A percentile compares a stretch with the other conserved stretches of the same genome.
Conservation (phyloP, 331 rosid genomes). For the Acacia concinna region DNA sequence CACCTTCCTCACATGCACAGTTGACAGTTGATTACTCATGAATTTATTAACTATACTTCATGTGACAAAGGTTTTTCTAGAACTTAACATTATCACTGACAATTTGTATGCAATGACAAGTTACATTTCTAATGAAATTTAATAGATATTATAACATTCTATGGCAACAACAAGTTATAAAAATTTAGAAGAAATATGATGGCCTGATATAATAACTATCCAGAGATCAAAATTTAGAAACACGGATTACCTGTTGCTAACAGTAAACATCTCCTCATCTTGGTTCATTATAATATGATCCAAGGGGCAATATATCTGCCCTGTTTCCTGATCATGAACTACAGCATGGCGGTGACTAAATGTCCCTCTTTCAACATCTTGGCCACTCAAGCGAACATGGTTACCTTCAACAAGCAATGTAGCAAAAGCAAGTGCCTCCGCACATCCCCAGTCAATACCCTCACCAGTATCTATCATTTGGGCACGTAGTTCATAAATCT, state of each 20-base stretch:
- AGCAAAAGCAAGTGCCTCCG: slow-evolving; percentile 93
- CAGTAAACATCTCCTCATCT: slow-evolving; percentile 92
- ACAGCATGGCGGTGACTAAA: slow-evolving; percentile 96
- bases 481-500: slow-evolving; percentile 76
- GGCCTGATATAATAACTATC: background rate
- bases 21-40: background rate
- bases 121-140: background rate
- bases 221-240: background rate
- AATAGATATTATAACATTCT: background rate
- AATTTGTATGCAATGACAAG: slow-evolving; percentile 5
- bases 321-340: slow-evolving; percentile 88
- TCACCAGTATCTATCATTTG: slow-evolving; percentile 95
- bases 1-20: background rate
- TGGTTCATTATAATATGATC: slow-evolving; percentile 85
- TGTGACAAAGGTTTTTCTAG: background rate
- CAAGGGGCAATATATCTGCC: slow-evolving; percentile 83
- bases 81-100: background rate
- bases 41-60: background rate
- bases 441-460: slow-evolving; percentile 97
- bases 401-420: slow-evolving; percentile 92
- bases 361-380: slow-evolving; percentile 98
- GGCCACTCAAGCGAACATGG: slow-evolving; percentile 95
- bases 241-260: slow-evolving; percentile 83
- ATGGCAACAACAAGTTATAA: background rate
- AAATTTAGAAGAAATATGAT: background rate